These are phyloP conservation scores for Crithidia fasciculata DNA, from an alignment of 208 protist species.

Conservation along the genomic window DNA sequence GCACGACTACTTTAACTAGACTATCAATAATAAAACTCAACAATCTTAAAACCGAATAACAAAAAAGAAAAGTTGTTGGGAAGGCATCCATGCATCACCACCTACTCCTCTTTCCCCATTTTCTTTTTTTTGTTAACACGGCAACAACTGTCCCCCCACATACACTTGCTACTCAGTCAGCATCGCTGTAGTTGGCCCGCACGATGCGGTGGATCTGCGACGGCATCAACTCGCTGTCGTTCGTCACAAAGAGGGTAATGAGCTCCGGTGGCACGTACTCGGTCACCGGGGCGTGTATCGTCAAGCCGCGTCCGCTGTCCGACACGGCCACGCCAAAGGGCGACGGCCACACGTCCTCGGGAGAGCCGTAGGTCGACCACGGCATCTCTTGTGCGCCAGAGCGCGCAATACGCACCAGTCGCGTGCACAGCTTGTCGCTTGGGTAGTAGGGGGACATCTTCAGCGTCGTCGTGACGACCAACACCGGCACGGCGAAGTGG, in stretches of 20 bases:
- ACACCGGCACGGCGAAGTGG: slow-evolving; percentile 94
- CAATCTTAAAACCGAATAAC: too few relatives aligned
- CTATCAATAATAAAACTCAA: slow-evolving; percentile 6
- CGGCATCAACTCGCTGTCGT: slow-evolving; percentile 93
- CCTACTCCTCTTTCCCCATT: too few relatives aligned
- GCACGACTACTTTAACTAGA: slow-evolving; percentile 4
- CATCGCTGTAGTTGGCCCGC: slow-evolving; percentile 95
- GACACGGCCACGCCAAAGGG: slow-evolving; percentile 47
- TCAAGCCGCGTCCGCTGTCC: slow-evolving; percentile 47
- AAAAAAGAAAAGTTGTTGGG: too few relatives aligned
- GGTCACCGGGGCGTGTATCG: slow-evolving; percentile 93
- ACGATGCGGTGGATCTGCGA: slow-evolving; percentile 98
- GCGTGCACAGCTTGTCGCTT: slow-evolving; percentile 90
- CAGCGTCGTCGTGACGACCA: slow-evolving; percentile 95
- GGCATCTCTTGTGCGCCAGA: slow-evolving; percentile 81
- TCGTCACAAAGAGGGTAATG: slow-evolving; percentile 96
- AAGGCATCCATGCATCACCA: too few relatives aligned
- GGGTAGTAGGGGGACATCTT: slow-evolving; percentile 97
- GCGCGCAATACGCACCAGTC: slow-evolving; percentile 81
- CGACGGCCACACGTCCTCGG: slow-evolving; percentile 64
- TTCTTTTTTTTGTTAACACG: too few relatives aligned
- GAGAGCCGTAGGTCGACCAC: slow-evolving; percentile 80
- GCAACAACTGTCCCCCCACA: too few relatives aligned
- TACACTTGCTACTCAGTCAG: slow-evolving; percentile 71
- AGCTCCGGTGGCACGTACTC: slow-evolving; percentile 98